Base-by-base conservation (phyloP, 306 rosid genomes). In the Trichosanthes truncata region DNA sequence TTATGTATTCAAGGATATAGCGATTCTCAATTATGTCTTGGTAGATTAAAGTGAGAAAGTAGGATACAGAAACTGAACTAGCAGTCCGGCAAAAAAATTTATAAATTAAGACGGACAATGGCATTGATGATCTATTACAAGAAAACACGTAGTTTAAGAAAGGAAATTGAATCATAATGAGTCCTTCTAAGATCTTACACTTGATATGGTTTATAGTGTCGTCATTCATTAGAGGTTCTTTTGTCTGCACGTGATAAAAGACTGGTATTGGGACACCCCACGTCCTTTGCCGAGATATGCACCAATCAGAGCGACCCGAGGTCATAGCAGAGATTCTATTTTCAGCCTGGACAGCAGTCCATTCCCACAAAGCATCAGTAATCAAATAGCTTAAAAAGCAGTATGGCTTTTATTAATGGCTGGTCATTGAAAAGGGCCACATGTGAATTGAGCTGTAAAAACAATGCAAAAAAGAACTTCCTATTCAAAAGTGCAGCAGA, bases 251-350 rank as follows among this genome's bases (percentile, higher is more conserved):
- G 74, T 95, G 97, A 88, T 95, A 95, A 90, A 95, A 95, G 48
- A 93, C 99, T 53, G 99, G 99, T 88, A 95, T 95, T 76, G 99
- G 99, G 78, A 95, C 97, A 73, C 99, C 99, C 99, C 99, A 95
- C 7, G 97, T 89, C 88, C 99, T 89, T 88, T 95, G 99, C 81
- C 99, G 94, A 10, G 99, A 95, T 81, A 95, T 95, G 78, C 99
- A 95, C 99, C 99, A 95, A 79, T 95, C 99, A 33, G 96, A 90
- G 79, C 99, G 97, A 81, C 91, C 80, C 51, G 96, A 89, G 77
- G 96, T 91, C 99, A 95, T 95, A 59, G 97, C 88, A 25, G 96
- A 90, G 81, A 95, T 95, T 90, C 99, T 91, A 86, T 95, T 95
- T 88, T 89, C 97, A 86, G 91, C 93, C 99, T 95, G 87, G 82